Conservation (phyloP, 257 asterid species). For the Ocimum tenuiflorum region DNA sequence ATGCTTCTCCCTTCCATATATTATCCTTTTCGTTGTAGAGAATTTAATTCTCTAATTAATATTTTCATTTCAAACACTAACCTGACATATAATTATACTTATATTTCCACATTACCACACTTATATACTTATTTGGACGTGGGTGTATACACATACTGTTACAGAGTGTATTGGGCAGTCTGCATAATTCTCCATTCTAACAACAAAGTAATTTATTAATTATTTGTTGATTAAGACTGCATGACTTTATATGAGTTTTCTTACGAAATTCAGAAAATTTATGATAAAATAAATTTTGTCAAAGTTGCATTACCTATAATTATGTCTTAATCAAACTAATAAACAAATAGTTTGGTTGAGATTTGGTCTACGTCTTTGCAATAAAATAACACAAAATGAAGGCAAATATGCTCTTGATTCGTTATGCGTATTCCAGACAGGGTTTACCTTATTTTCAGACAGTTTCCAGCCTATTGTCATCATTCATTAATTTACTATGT, state of each 20-base stretch:
- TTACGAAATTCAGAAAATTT: not conserved
- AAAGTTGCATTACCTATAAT: not conserved
- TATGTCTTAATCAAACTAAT: slow-evolving; percentile 9
- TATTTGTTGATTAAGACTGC: not conserved
- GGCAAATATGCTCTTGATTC: slow-evolving; percentile 14
- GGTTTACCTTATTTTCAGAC: not conserved
- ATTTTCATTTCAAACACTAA: no score
- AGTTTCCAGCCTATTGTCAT: not conserved
- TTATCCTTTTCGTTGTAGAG: no score
- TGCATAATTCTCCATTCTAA: not conserved
- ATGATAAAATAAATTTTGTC: not conserved
- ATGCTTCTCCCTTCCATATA: no score
- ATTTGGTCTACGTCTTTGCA: slow-evolving; percentile 12
- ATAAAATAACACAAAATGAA: not conserved
- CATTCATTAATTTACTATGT: not conserved
- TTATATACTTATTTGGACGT: no score
- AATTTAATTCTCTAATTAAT: no score
- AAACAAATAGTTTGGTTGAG: slow-evolving; percentile 1
- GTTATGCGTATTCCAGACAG: slow-evolving; percentile 5
- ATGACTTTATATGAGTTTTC: not conserved
- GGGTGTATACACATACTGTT: no score
- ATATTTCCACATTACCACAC: no score
- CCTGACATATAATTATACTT: no score
- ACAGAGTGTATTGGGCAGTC: not conserved
- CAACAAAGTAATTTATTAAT: not conserved